Percentiles rank a stretch among this genome's conserved stretches.
These are phyloP conservation scores for Phytophthora chlamydospora DNA, from an alignment of 352 stramenopile species.

Conservation along the genomic window DNA sequence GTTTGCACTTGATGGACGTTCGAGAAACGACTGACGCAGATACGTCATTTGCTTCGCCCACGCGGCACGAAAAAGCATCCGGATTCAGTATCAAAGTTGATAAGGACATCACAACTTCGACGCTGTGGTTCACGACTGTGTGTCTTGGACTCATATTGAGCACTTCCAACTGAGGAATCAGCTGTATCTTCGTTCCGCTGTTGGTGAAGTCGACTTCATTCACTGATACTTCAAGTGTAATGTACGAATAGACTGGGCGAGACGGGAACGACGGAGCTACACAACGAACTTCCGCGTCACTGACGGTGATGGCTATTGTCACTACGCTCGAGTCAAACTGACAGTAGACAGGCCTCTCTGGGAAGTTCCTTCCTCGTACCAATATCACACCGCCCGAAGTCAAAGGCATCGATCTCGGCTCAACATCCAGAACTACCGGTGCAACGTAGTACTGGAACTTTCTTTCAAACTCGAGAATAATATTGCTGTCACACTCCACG, in stretches of 20 bases:
- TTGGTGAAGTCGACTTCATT: constrained; percentile 45
- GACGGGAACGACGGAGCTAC: constrained; percentile 20
- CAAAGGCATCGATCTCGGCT: constrained; percentile 29
- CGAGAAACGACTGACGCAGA: constrained; percentile 29
- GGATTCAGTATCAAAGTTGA: constrained; percentile 25
- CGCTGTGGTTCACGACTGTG: constrained; percentile 26
- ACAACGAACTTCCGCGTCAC: constrained; percentile 35
- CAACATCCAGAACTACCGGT: constrained; percentile 24
- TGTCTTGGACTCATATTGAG: constrained; percentile 36
- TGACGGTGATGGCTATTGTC: constrained; percentile 21
- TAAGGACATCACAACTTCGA: constrained; percentile 32
- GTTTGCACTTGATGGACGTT: constrained; percentile 35
- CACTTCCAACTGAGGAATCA: constrained; percentile 35
- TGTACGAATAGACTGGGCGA: constrained; percentile 17
- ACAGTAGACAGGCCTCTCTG: constrained; percentile 25
- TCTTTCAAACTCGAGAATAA: constrained; percentile 30
- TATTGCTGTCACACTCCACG: constrained; percentile 37
- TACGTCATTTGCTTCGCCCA: constrained; percentile 34
- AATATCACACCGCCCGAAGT: constrained; percentile 19
- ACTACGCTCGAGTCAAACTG: constrained; percentile 24
- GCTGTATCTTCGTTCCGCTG: constrained; percentile 28
- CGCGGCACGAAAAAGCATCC: constrained; percentile 32
- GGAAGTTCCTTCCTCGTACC: constrained; percentile 36
- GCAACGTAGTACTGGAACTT: constrained; percentile 41
- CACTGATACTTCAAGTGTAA: constrained; percentile 37